Conservation (phyloP, 2,329 filamentous ascomycete species). For the Monilinia fructicola region DNA sequence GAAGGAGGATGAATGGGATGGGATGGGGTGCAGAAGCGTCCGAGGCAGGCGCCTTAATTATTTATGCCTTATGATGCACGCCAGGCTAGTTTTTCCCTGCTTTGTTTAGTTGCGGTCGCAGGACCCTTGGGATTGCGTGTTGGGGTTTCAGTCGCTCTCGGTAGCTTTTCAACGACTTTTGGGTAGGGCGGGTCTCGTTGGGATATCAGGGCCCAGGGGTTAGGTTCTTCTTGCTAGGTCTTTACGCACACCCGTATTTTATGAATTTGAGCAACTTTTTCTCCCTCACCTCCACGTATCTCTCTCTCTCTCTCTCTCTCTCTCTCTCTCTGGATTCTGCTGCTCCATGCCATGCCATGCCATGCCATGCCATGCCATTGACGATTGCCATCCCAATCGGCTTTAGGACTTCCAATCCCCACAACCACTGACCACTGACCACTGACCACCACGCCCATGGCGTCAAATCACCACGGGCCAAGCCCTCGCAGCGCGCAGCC, state of each 20-base stretch:
- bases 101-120: not conserved
- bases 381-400: no score
- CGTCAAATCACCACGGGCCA: no score
- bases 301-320: no score
- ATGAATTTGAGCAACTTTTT: not conserved
- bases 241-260: no score
- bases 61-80: conserved; percentile 1
- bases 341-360: no score
- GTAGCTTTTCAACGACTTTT: not conserved
- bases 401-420: no score
- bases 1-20: not conserved
- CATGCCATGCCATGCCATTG: no score
- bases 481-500: no score
- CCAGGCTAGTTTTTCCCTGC: not conserved
- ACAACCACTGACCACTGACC: no score
- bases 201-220: conserved; percentile 12
- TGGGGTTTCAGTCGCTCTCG: not conserved
- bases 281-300: no score
- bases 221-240: not conserved
- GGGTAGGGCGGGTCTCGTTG: not conserved
- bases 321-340: no score
- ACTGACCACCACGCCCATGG: no score
- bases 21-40: not conserved
- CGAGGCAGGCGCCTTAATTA: not conserved
- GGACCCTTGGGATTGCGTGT: not conserved